phyloP scores from a whole-genome alignment of 2,329 filamentous ascomycete species.

The Aspergillus pseudoglaucus region DNA sequence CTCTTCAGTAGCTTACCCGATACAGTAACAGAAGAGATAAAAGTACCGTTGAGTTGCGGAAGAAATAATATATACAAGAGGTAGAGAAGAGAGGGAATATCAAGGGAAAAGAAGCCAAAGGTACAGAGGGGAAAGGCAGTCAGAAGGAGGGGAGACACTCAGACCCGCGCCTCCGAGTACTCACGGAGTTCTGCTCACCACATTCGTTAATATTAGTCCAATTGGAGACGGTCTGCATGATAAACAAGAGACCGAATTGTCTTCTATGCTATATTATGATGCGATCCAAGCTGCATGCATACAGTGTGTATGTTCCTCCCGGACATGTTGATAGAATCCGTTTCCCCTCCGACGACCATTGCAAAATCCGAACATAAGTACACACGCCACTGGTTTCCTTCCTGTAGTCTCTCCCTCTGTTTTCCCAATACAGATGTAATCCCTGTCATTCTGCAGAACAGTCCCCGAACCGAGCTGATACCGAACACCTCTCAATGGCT shows the following conservation, averaged over 20 bases:
- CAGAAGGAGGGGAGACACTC: neutral
- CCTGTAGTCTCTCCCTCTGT: neutral
- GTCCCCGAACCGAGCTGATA: neutral
- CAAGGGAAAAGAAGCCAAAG: constrained; percentile 1
- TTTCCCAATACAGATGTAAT: neutral
- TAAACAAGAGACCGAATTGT: neutral
- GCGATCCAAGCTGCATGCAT: neutral
- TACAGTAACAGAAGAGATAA: neutral
- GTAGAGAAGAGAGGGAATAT: constrained; percentile 1
- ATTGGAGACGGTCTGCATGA: neutral
- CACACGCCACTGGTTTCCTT: neutral
- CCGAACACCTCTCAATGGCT: neutral
- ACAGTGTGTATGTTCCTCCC: neutral
- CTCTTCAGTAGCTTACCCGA: neutral
- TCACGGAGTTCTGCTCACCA: neutral
- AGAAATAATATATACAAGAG: neutral
- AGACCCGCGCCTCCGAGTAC: neutral
- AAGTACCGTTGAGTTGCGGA: neutral
- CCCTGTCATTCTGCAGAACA: neutral
- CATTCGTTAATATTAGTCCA: neutral
- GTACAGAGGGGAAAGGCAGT: neutral
- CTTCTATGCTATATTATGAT: neutral
- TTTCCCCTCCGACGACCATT: neutral
- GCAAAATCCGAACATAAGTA: neutral
- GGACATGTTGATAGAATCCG: neutral